Conservation (phyloP, 257 asterid genomes). For the Nicotiana tabacum region DNA sequence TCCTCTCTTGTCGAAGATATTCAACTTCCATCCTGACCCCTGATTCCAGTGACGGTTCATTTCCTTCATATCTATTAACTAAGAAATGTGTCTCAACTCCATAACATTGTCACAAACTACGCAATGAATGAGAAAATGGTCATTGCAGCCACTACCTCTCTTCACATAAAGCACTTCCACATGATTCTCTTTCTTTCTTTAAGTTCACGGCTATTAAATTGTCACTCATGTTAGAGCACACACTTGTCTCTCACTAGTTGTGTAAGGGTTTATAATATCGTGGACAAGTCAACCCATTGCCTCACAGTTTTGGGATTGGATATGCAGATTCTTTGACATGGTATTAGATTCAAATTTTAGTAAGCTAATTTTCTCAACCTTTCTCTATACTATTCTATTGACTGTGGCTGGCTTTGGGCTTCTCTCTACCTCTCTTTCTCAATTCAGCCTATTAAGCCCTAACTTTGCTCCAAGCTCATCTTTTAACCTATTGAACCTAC, state of each 20-base stretch:
- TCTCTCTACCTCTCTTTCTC: no score
- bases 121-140: background rate
- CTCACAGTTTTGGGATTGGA: background rate
- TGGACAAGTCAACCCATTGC: background rate
- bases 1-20: slow-evolving; percentile 32
- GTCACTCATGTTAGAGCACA: background rate
- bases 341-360: background rate
- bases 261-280: background rate
- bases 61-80: slow-evolving; percentile 52
- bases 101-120: background rate
- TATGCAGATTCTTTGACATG: background rate
- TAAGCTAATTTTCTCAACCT: background rate
- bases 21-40: slow-evolving; percentile 61
- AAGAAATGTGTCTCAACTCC: slow-evolving; percentile 28
- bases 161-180: background rate
- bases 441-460: no score
- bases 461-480: no score
- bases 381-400: no score
- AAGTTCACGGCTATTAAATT: background rate
- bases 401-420: no score
- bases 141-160: background rate
- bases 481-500: no score
- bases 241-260: background rate
- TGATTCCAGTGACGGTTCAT: slow-evolving; percentile 45
- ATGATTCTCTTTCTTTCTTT: background rate